phyloP scores from a whole-genome alignment of 805 yeast species.

The Starmerella sp. region DNA sequence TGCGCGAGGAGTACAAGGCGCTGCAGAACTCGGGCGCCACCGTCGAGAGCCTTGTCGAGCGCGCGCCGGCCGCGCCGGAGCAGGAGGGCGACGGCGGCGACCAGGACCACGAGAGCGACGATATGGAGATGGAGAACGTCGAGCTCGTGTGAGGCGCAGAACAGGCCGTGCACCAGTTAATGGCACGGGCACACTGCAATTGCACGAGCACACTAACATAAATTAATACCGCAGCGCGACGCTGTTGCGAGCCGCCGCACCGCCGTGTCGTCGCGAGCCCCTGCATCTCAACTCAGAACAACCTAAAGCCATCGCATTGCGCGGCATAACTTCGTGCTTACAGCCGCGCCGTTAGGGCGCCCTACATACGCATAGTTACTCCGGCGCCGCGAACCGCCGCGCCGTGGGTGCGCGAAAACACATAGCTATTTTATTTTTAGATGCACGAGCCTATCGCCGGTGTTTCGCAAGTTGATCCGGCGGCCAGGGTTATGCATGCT shows the following conservation, averaged over 20 bases:
- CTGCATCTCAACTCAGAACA: no score
- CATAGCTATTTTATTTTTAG: background rate
- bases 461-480: background rate
- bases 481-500: slow-evolving; percentile 1
- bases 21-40: slow-evolving; percentile 21
- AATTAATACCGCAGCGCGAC: no score
- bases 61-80: slow-evolving; percentile 21
- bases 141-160: slow-evolving; percentile 4
- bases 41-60: slow-evolving; percentile 26
- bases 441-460: no score
- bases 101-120: slow-evolving; percentile 57
- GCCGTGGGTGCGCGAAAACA: background rate
- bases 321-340: no score
- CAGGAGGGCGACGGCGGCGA: slow-evolving; percentile 41
- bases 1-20: slow-evolving; percentile 82
- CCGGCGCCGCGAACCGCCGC: no score
- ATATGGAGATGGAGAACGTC: slow-evolving; percentile 58
- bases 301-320: no score
- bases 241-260: no score
- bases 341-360: no score
- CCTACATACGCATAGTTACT: no score
- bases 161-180: background rate
- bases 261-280: no score
- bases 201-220: no score
- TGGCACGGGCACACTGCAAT: no score